Evolutionary conservation across 306 rosid species (phyloP).

Genomic region (Rosa persica): DNA sequence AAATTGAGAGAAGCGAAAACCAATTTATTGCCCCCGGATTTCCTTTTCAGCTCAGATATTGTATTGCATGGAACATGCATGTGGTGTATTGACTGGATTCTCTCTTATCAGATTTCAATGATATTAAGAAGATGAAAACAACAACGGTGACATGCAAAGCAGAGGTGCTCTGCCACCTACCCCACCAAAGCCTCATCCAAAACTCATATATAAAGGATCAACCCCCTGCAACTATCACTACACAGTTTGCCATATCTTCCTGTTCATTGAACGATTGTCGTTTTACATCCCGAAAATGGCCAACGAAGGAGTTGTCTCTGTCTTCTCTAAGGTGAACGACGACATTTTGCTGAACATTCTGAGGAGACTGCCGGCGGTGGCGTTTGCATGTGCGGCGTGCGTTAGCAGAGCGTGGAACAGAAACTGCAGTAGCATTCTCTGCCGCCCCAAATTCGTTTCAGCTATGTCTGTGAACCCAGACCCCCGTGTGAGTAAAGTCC

Average conservation of each 20-base stretch:
- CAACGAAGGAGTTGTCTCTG: neutral
- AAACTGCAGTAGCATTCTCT: slow-evolving; percentile 43
- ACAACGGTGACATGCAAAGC: neutral
- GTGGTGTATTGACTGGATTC: neutral
- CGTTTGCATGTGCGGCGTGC: slow-evolving; percentile 58
- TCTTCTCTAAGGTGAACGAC: slow-evolving; percentile 4
- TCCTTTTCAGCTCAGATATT: neutral
- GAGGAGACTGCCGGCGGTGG: slow-evolving; percentile 38
- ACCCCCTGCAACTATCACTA: neutral
- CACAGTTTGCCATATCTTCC: neutral
- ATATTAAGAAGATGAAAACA: neutral
- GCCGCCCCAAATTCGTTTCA: slow-evolving; percentile 51
- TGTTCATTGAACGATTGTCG: neutral
- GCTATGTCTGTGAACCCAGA: slow-evolving; percentile 63
- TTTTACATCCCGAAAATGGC: neutral
- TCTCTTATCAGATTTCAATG: neutral
- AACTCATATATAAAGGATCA: neutral
- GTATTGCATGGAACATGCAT: neutral
- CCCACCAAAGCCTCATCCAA: neutral
- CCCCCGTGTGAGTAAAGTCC: slow-evolving; percentile 25
- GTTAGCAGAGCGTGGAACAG: slow-evolving; percentile 56
- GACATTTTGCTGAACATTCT: slow-evolving; percentile 37
- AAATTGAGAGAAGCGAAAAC: neutral
- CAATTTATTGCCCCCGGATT: neutral
- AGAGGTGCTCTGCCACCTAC: neutral